Base-by-base conservation (phyloP, 2,329 filamentous ascomycete genomes). In the Neonectria sp. region DNA sequence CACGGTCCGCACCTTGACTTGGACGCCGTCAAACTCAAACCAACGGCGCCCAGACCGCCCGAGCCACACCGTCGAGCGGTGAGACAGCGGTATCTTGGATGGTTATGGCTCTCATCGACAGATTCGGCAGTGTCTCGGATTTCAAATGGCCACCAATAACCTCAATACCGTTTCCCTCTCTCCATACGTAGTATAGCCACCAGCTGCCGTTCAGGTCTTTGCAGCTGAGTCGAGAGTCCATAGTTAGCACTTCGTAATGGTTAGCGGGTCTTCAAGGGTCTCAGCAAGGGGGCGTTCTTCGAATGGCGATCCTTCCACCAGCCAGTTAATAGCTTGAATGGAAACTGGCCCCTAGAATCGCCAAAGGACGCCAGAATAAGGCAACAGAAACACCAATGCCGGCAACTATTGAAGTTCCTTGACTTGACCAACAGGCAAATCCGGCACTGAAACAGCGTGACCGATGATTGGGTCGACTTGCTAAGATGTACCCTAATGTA, bases 1-100 rank as follows among this genome's bases (percentile, higher is more conserved):
- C 55, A 67, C 74, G 74, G 74, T 74, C 74, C 74, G 74, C 74
- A 68, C 68, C 68, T 72, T 68, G 71, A 69, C 74, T 67, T 68
- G 67, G 67, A 61, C 70, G 73, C 74, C 74, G 73, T 73, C 67
- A 63, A 76, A 76, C 73, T 74, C 74, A 76, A 74, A 74, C 62
- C 53, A 65, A 63, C 62, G 61, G 67, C 56, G 29, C 58, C 60
- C 63, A 67, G 56, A 67, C 61, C 65, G 52, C 53, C 56, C 64
- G 46, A 64, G 52, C 56, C 52, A 65, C 56, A 45, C 55, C 31
- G 49, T 62, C 58, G 60, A 68, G 73, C 71, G 65, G 70, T 72
- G 68, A 73, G 67, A 68, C 49, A 65, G 27, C 31, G n/a, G 45
- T 11, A 48, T 60, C 24, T 60, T 17, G 15, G 24, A 51, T 7